Conservation (phyloP, 2,329 filamentous ascomycete genomes). For the Aspergillus pseudoglaucus region DNA sequence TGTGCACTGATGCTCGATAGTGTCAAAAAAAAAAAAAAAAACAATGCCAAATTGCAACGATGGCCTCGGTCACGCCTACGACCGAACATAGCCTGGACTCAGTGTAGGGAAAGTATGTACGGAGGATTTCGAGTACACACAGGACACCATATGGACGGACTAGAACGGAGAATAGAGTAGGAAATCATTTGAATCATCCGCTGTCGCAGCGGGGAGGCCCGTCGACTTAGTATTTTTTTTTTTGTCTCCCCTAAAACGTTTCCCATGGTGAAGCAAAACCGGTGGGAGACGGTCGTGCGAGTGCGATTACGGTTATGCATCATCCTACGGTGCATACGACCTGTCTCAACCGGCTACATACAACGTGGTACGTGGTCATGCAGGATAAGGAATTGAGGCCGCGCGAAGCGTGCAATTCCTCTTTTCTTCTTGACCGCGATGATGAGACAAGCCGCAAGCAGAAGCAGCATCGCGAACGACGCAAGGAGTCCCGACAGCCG, state of each 20-base stretch:
- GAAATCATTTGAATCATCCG: no score
- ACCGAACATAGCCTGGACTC: no score
- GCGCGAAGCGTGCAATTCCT: neutral
- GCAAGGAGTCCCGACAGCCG: neutral
- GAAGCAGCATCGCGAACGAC: neutral
- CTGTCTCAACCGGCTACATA: neutral
- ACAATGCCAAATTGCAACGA: neutral
- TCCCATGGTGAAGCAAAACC: neutral
- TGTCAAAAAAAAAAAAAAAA: no score
- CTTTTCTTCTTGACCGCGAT: neutral
- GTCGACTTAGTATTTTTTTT: no score
- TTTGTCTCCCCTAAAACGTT: no score
- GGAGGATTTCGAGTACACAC: neutral
- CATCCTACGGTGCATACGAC: neutral
- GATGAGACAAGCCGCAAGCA: neutral
- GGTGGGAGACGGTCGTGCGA: neutral
- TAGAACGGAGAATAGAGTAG: no score
- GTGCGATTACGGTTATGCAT: neutral
- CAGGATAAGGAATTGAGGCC: neutral
- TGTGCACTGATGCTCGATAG: conserved; percentile 4
- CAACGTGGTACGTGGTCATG: neutral
- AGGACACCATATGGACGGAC: no score
- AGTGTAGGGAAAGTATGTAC: neutral
- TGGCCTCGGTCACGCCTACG: neutral
- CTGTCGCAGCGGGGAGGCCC: neutral